These are phyloP conservation scores for Flaveria floridana DNA, from an alignment of 140 eudicot species.

Conservation along the genomic window DNA sequence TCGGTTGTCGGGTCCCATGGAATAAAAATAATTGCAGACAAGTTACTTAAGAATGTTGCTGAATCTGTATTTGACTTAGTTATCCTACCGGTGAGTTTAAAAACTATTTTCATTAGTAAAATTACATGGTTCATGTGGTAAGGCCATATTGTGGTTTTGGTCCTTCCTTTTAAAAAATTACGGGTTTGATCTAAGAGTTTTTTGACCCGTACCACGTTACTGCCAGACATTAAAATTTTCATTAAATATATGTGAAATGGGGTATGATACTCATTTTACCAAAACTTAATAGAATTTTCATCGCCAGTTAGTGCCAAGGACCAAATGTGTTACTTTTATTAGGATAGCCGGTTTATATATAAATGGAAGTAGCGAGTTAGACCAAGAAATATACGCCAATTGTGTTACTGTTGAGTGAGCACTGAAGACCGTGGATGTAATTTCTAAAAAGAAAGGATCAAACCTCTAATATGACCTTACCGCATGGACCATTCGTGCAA, in stretches of 20 bases:
- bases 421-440: background rate
- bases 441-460: background rate
- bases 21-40: conserved; percentile 67
- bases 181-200: background rate
- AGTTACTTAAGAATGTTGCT: conserved; percentile 51
- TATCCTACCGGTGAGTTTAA: conserved; percentile 67
- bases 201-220: background rate
- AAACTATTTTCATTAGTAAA: background rate
- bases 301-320: too few species aligned
- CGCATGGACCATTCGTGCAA: background rate
- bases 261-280: background rate
- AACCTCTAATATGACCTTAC: background rate
- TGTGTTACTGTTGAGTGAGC: background rate
- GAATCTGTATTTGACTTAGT: conserved; percentile 70
- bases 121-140: background rate
- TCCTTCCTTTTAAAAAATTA: background rate
- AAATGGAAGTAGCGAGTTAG: too few species aligned
- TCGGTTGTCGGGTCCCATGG: conserved; percentile 60
- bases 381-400: too few species aligned
- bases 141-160: background rate
- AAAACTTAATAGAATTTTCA: too few species aligned
- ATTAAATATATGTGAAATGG: background rate
- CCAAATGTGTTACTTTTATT: too few species aligned
- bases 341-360: too few species aligned
- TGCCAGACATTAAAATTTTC: background rate